Percentiles rank a stretch among this genome's conserved stretches.
Conservation (phyloP, 495 filamentous ascomycete genomes). For the Penicillium lagena region DNA sequence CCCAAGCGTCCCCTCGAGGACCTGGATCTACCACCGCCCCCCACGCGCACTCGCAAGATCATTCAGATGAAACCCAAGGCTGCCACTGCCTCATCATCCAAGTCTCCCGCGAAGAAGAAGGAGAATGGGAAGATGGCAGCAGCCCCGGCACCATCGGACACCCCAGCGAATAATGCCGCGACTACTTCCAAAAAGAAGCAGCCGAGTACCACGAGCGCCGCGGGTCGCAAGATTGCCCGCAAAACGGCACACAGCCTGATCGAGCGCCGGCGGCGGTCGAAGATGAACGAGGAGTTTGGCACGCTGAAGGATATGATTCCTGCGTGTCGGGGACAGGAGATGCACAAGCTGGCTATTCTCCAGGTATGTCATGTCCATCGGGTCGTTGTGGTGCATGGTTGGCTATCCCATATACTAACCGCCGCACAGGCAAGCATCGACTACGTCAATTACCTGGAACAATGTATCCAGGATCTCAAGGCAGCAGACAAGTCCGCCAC, state of each 20-base stretch:
- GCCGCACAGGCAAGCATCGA: conserved; percentile 78
- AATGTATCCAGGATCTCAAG: conserved; percentile 79
- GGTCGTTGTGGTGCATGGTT: background rate
- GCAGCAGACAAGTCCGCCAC: conserved; percentile 30
- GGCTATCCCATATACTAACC: background rate
- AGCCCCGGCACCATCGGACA: conserved; percentile 13
- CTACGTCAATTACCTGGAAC: conserved; percentile 90
- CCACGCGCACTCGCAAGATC: conserved; percentile 87
- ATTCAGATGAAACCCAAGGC: conserved; percentile 85
- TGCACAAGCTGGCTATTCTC: conserved; percentile 96
- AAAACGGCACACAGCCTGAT: conserved; percentile 97
- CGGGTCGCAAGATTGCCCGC: conserved; percentile 84
- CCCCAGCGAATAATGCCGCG: conserved; percentile 8
- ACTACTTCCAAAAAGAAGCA: conserved; percentile 61
- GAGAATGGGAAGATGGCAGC: conserved; percentile 19
- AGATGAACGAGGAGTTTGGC: conserved; percentile 99
- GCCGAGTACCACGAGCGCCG: conserved; percentile 61
- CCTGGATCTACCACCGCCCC: conserved; percentile 84
- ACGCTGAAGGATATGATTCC: conserved; percentile 95
- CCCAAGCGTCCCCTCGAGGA: conserved; percentile 43
- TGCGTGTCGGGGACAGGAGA: conserved; percentile 81
- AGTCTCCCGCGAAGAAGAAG: conserved; percentile 18
- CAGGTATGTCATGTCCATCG: conserved; percentile 54
- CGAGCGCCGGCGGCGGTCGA: conserved; percentile 81
- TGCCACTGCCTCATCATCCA: conserved; percentile 11